Evolutionary conservation across 2,329 filamentous ascomycete genomes (phyloP), one percentile per base, ranked within the genome.

Genomic region (Cladorrhinum sp.): DNA sequence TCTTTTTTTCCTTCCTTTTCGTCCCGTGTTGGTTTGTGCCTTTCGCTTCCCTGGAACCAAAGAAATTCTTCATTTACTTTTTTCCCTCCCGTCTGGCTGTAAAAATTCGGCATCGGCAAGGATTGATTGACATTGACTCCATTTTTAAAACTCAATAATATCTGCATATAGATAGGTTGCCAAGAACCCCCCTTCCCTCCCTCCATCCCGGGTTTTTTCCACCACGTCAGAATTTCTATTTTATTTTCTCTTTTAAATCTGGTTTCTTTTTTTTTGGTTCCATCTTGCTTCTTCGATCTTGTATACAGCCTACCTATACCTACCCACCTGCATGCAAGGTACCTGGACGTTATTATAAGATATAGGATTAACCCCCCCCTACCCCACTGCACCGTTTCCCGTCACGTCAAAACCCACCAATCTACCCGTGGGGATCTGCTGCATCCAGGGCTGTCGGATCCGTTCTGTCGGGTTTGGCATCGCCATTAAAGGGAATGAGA

Each of bases 121-220:
- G n/a, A n/a, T n/a, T n/a, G n/a, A n/a, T 18, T 8, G 45, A 22
- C 29, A 41, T 13, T 16, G 38, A 36, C 36, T 41, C 52, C 54
- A 36, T 23, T 16, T 22, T 36, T 23, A 38, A 13, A 27, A 18
- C 52, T 29, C n/a, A n/a, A n/a, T 29, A 29, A 29, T 29, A 29
- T 29, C 25, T 29, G 25, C 45, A 41, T 55, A 27, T 56, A 56
- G 36, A 27, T 56, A 56, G 36, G 2, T 18, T 56, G 54, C 49
- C 49, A 25, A 25, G 49, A 50, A 16, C 6, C 20, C 8, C 22
- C 49, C 2, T 7, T 24, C 6, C n/a, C 25, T 13, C 18, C 24
- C 25, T 23, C 8, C 45, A 8, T 20, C n/a, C n/a, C n/a, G n/a
- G n/a, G n/a, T n/a, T n/a, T n/a, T n/a, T n/a, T n/a, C n/a, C n/a